phyloP scores from a whole-genome alignment of 441 rosid genomes.

The Corymbia calophylla region DNA sequence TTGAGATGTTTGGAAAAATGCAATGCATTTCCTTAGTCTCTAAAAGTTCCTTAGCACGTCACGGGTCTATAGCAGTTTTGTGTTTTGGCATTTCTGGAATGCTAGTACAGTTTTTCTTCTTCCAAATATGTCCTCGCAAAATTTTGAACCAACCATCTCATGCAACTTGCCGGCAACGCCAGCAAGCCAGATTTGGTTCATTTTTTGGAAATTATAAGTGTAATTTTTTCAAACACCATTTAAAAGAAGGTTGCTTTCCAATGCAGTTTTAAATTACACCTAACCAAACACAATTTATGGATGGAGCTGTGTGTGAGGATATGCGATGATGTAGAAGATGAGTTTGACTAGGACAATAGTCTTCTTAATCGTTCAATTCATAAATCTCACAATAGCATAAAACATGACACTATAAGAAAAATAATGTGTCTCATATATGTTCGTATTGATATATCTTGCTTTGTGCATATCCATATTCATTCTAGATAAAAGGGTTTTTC shows the following conservation, averaged over 20 bases:
- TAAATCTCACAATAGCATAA: background rate
- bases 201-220: no score
- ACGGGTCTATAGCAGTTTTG: background rate
- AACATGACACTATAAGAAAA: background rate
- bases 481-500: background rate
- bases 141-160: no score
- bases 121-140: background rate
- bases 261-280: no score
- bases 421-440: accelerated
- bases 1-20: background rate
- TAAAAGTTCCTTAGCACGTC: background rate
- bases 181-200: no score
- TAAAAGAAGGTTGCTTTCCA: no score
- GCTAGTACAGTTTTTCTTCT: background rate
- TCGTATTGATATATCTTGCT: background rate
- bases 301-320: background rate
- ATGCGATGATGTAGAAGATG: background rate
- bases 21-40: background rate
- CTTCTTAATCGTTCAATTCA: background rate
- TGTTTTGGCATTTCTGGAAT: background rate
- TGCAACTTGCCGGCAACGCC: no score
- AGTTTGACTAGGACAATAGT: background rate
- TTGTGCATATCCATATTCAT: background rate
- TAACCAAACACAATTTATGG: background rate
- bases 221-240: no score